Evolutionary conservation across 116 monocot species (phyloP).

Genomic region (Papilionanthe hybrid): DNA sequence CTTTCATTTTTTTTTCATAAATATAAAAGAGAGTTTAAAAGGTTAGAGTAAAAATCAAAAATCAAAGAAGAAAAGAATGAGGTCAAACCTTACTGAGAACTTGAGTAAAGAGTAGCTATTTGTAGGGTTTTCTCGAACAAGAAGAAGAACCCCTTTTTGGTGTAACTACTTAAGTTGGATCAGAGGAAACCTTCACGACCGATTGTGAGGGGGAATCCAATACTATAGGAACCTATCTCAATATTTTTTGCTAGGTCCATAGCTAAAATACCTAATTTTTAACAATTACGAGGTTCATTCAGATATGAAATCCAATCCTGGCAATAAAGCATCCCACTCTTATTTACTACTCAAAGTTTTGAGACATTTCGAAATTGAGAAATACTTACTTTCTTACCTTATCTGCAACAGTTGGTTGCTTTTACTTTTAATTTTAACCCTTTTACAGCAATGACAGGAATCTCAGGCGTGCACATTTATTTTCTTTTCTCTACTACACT

Average conservation of each 20-base stretch:
- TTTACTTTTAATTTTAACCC: too few species aligned
- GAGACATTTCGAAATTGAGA: not conserved
- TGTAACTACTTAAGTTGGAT: not conserved
- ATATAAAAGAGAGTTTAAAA: too few species aligned
- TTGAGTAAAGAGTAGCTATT: not conserved
- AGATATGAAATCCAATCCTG: slow-evolving; percentile 3
- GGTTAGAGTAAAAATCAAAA: too few species aligned
- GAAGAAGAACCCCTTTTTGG: not conserved
- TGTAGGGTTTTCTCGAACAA: not conserved
- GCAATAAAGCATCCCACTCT: not conserved
- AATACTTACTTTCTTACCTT: too few species aligned
- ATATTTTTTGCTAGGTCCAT: slow-evolving; percentile 5
- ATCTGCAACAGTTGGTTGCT: too few species aligned
- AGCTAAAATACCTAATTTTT: not conserved
- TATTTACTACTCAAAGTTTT: not conserved
- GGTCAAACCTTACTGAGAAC: too few species aligned
- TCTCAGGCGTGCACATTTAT: too few species aligned
- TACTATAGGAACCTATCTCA: slow-evolving; percentile 3
- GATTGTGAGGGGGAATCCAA: not conserved
- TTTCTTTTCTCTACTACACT: too few species aligned
- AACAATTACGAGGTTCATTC: slow-evolving; percentile 7
- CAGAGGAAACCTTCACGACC: not conserved
- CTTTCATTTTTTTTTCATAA: too few species aligned
- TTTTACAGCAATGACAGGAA: too few species aligned
- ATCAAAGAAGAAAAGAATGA: too few species aligned